Percentiles rank a stretch among this genome's conserved stretches.
Evolutionary conservation across 257 asterid species (phyloP).

Genomic region (Nemophila menziesii): DNA sequence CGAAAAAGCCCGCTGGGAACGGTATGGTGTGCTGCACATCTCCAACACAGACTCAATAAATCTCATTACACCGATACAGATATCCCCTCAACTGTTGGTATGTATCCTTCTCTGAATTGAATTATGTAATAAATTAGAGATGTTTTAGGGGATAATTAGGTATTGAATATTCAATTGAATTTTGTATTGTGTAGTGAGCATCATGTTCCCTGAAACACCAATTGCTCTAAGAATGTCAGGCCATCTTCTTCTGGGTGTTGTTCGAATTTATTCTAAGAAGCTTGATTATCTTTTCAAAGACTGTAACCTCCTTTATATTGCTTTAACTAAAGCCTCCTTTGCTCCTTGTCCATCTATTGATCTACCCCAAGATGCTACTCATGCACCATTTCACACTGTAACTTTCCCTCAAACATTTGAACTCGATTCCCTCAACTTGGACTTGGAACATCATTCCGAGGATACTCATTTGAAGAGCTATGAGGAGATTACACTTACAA

Average conservation of each 20-base stretch:
- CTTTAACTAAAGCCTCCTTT: conserved; percentile 39
- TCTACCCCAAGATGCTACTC: conserved; percentile 59
- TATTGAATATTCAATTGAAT: neutral
- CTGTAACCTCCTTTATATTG: conserved; percentile 32
- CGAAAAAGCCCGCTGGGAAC: conserved; percentile 82
- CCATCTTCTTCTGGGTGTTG: conserved; percentile 93
- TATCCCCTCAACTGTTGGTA: conserved; percentile 62
- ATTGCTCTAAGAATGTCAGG: conserved; percentile 89
- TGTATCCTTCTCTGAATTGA: neutral
- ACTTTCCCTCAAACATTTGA: conserved; percentile 58
- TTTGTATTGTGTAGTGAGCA: conserved; percentile 29
- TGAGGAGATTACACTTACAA: conserved; percentile 66
- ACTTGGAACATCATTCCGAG: conserved; percentile 38
- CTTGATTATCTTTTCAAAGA: conserved; percentile 72
- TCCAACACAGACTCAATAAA: conserved; percentile 66
- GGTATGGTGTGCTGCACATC: conserved; percentile 94
- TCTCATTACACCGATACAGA: conserved; percentile 53
- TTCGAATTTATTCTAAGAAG: conserved; percentile 76
- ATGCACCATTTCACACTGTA: conserved; percentile 46
- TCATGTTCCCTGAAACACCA: conserved; percentile 70
- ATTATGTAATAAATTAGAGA: neutral
- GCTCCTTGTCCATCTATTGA: conserved; percentile 32
- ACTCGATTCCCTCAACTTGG: conserved; percentile 56
- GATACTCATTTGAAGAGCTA: conserved; percentile 48
- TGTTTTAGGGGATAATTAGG: neutral